Conservation (phyloP, 2,329 filamentous ascomycete species). For the Fusarium secorum region DNA sequence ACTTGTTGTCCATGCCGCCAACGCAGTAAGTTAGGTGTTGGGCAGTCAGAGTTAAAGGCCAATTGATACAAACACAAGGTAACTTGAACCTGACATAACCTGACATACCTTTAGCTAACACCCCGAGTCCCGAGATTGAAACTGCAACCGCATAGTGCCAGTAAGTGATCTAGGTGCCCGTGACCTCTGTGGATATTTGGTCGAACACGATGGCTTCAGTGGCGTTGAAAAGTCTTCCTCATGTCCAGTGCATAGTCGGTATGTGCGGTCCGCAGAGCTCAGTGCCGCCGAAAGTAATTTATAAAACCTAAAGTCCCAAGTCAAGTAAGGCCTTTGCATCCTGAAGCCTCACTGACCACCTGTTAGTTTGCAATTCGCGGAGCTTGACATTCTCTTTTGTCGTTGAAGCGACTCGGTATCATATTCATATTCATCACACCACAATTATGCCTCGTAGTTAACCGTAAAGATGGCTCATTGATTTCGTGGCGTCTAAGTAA, state of each 20-base stretch:
- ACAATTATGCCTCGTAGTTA: neutral
- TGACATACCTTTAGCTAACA: neutral
- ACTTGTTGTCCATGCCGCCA: neutral
- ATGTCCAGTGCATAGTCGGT: neutral
- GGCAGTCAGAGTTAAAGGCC: no score
- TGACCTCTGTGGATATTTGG: neutral
- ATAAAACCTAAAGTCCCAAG: neutral
- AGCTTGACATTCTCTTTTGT: neutral
- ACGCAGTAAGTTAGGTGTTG: neutral
- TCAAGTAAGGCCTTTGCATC: neutral
- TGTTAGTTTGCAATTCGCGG: neutral
- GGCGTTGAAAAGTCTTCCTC: neutral
- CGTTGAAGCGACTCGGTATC: neutral
- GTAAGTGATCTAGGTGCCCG: neutral
- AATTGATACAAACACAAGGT: neutral
- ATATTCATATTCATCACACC: constrained; percentile 4
- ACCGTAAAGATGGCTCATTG: constrained; percentile 23
- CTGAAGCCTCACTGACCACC: neutral
- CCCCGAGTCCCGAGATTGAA: neutral
- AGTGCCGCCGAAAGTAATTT: neutral
- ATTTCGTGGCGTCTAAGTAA: constrained; percentile 39
- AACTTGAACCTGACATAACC: neutral
- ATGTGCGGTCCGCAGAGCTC: neutral
- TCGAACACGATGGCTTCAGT: neutral
- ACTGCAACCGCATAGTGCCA: neutral